Evolutionary conservation across 345 rosid species (phyloP), one percentile per base, ranked within the genome.

Genomic region (Fremontodendron californicum): DNA sequence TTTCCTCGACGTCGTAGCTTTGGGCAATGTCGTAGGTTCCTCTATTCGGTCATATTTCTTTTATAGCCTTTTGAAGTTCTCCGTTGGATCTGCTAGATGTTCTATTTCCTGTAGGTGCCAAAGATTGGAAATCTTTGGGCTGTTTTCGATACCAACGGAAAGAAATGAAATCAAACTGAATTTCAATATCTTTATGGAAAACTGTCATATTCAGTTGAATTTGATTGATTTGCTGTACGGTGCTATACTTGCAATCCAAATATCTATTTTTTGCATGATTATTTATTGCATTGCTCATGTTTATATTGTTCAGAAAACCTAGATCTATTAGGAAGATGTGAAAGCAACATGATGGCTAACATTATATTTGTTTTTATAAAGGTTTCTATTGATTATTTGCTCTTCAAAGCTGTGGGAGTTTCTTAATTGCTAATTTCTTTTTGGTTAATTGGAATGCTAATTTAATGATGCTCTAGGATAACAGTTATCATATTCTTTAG

Each of bases 1-100:
- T 81, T 92, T 91, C 81, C 91, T 96, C 15, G 92, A 92, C 82
- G 97, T 90, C 51, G 92, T 94, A 39, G 97, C 90, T 33, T 80
- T 96, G 2, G 99, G 99, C 83, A 92, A 88, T 88, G 92, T 96
- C 63, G 99, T 96, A 80, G 83, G 98, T 89, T 37, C 76, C 52
- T 46, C n/a, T 29, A 57, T 25, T 5, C 63, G 29, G 1, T 52
- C 23, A 58, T 33, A 29, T 73, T 25, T 1, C 51, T 77, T 25
- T 49, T 73, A 9, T n/a, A 6, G 45, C n/a, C 75, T 7, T 35
- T 5, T 79, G 60, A 31, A 51, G 70, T 42, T 54, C 16, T 80
- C 74, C 66, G 68, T 78, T 84, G 42, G 81, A 84, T 86, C 81
- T 42, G 25, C 31, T 40, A 43, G 21, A 37, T 45, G 70, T 75